These are phyloP conservation scores for Triticum turgidum DNA, from an alignment of 176 grass and related monocot species.

Conservation along the genomic window DNA sequence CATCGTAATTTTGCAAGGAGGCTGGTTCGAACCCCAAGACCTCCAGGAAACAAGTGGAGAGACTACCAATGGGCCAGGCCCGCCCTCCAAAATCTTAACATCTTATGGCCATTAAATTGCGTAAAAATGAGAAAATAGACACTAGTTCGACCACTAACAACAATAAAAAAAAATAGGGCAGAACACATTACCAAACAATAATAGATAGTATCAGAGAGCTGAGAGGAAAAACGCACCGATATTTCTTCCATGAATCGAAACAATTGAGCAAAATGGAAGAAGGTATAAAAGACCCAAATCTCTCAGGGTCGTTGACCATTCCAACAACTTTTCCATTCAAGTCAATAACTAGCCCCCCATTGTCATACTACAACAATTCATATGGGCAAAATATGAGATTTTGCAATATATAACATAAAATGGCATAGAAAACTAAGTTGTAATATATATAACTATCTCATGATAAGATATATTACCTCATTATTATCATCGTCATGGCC, in stretches of 20 bases:
- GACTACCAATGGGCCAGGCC: neutral
- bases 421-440: neutral
- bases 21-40: neutral
- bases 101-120: neutral
- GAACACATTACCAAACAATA: neutral
- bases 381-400: neutral
- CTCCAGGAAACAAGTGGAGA: neutral
- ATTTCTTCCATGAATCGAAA: neutral
- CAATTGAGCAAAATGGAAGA: neutral
- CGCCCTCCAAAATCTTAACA: neutral
- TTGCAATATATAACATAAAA: too few species aligned
- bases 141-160: neutral
- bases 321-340: neutral
- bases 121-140: neutral
- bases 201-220: neutral
- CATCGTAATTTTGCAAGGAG: neutral
- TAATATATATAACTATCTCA: too few species aligned
- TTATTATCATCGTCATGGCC: neutral
- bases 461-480: neutral
- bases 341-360: neutral
- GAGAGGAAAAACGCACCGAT: neutral
- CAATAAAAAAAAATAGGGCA: neutral
- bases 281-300: constrained; percentile 3
- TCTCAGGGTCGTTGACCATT: neutral
- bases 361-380: neutral